Evolutionary conservation across 805 yeast species (phyloP), one percentile per base, ranked within the genome.

Genomic region (Wickerhamiella spandovensis): DNA sequence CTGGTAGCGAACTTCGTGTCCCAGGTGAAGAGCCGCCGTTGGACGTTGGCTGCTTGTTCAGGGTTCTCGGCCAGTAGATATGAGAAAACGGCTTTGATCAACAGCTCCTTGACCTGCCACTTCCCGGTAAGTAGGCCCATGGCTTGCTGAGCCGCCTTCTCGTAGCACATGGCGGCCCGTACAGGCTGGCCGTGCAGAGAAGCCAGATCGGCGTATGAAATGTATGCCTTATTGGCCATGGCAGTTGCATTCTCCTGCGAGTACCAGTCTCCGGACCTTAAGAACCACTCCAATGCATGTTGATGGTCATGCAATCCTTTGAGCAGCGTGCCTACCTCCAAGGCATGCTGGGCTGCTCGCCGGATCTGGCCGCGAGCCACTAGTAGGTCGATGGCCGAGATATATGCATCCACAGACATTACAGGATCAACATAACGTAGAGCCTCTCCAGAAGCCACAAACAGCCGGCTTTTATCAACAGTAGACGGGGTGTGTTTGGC

Each of bases 291-390:
- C 22, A 52, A 44, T 3, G 59, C 55, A 17, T 49, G 44, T 6
- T 47, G 50, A 24, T 17, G 46, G 17, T 46, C 46, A 1, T 41
- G 18, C 39, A 44, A 30, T 24, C 49, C 44, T 12, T 51, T 52
- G 48, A 50, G 56, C 10, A 56, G 32, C 21, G 53, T 24, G 2
- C 56, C 61, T 12, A 55, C 43, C 3, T 54, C 55, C n/a, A 43
- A 22, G 5, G 50, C 46, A 3, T 51, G 50, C 37, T 46, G 51
- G 2, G 56, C 58, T 3, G 58, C 58, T 5, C 58, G 53, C 20
- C 56, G 47, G 37, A 48, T 43, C 6, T 56, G 58, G 22, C 58
- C 57, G 24, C 24, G 45, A 3, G 24, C 24, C 5, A 43, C 35
- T 13, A 43, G 32, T 12, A 10, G 28, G 12, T 22, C 28, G 23